Base-by-base conservation (phyloP, 2,329 filamentous ascomycete genomes). In the Rutstroemia sp. region DNA sequence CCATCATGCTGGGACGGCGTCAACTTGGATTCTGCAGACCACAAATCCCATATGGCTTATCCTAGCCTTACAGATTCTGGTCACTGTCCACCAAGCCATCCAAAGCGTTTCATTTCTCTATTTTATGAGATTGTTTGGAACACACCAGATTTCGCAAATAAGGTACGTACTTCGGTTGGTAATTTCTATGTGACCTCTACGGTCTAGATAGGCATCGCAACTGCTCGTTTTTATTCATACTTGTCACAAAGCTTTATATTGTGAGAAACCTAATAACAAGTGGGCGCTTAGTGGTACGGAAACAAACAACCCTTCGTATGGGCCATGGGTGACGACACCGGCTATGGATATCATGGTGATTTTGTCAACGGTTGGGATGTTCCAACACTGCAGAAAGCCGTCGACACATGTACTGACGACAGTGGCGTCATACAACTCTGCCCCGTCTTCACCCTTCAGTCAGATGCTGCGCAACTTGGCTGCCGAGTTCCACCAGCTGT, bases 1-100 rank as follows among this genome's bases (percentile, higher is more conserved):
- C 81, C 80, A 1, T 76, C 77, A 4, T 86, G 83, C 72, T 86
- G 83, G 83, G 75, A 86, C 59, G 83, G 83, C 37, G 71, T 72
- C 46, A 76, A 82, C 60, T 63, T 81, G 21, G 80, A 85, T 65
- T 74, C 75, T 6, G 49, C 71, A 1, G 73, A 83, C 67, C 80
- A 85, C 68, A 77, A 76, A 63, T 78, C 71, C 51, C 82, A 85
- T 62, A 75, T 85, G 67, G 71, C 74, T 1, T 83, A 81, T 59
- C 80, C 79, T 4, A 67, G 65, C 49, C 67, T 62, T 2, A 62
- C 74, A 30, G 75, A 81, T 63, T 72, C 68, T 44, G 80, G 80
- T 9, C 55, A 61, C 8, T 83, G 80, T 62, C 80, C 80, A 0
- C 18, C 67, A 1, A 69, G 72, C 2, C 78, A 81, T 63, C 80